phyloP scores from a whole-genome alignment of 805 yeast species.

The Priceomyces fermenticarens region DNA sequence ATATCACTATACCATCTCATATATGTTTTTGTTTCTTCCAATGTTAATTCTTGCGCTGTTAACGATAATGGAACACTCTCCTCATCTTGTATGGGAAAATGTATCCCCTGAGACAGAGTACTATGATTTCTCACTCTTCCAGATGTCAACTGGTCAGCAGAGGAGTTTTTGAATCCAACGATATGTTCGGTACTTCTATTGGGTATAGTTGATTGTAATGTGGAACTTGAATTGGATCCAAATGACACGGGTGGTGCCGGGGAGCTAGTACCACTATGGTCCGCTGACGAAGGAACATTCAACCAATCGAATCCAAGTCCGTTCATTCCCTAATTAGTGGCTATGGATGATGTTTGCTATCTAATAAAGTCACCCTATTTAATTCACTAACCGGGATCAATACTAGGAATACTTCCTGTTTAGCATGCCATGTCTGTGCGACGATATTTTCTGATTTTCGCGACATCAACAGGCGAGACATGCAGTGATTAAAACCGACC shows the following conservation, averaged over 20 bases:
- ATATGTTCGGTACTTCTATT: slow-evolving; percentile 1
- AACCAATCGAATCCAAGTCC: slow-evolving; percentile 53
- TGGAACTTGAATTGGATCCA: slow-evolving; percentile 9
- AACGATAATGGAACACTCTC: slow-evolving; percentile 58
- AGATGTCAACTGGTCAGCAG: slow-evolving; percentile 9
- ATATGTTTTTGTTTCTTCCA: slow-evolving; percentile 79
- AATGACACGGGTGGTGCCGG: slow-evolving; percentile 14
- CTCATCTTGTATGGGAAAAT: slow-evolving; percentile 6
- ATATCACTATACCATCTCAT: slow-evolving; percentile 92
- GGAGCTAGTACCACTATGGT: slow-evolving; percentile 7
- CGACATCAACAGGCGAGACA: no score
- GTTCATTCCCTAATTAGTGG: slow-evolving; percentile 13
- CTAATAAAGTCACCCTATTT: no score
- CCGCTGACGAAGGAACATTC: slow-evolving; percentile 26
- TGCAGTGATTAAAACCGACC: no score
- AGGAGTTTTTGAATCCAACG: slow-evolving; percentile 9
- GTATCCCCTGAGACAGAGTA: background rate
- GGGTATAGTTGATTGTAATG: slow-evolving; percentile 1
- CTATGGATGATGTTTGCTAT: no score
- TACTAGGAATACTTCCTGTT: no score
- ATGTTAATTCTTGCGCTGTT: slow-evolving; percentile 65
- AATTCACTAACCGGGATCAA: no score
- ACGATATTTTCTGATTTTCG: no score
- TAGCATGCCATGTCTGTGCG: no score
- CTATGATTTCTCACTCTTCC: background rate